Percentiles rank a stretch among this genome's conserved stretches.
These are phyloP conservation scores for Stygiomarasmius scandens DNA, from an alignment of 1,284 basidiomycete genomes.

Conservation along the genomic window DNA sequence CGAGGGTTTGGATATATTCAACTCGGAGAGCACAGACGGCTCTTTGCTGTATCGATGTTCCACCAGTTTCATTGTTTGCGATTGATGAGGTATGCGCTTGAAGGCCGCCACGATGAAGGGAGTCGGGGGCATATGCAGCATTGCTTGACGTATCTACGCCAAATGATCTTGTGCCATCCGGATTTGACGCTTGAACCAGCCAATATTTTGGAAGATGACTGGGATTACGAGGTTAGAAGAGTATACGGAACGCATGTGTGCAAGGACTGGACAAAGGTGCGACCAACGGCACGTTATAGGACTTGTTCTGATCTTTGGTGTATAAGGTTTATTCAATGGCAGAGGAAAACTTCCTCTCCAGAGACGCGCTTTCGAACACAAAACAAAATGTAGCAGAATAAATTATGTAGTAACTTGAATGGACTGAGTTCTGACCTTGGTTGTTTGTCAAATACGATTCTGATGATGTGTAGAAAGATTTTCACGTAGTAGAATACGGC, in stretches of 20 bases:
- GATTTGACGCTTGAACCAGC: constrained; percentile 42
- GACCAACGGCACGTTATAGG: no score
- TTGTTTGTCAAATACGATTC: no score
- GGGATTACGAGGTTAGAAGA: constrained; percentile 29
- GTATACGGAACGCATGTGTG: constrained; percentile 37
- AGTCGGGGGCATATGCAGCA: constrained; percentile 38
- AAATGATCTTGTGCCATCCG: constrained; percentile 40
- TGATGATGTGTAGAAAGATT: no score
- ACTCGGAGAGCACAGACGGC: constrained; percentile 33
- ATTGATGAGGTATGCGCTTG: constrained; percentile 29
- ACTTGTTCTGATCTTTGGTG: no score
- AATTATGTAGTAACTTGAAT: no score
- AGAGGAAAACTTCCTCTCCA: background rate
- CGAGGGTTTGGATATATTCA: constrained; percentile 34
- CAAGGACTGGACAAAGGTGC: constrained; percentile 38
- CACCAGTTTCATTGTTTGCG: constrained; percentile 42
- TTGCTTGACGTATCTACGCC: constrained; percentile 41
- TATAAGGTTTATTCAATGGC: background rate
- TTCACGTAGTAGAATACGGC: no score
- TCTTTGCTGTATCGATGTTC: constrained; percentile 35
- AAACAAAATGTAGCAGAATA: background rate
- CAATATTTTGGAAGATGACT: constrained; percentile 15
- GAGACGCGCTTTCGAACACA: background rate
- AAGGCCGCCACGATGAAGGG: constrained; percentile 29
- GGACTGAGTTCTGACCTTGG: no score